phyloP scores from a whole-genome alignment of 1,284 basidiomycete species.

The Pseudozyma hubeiensis region DNA sequence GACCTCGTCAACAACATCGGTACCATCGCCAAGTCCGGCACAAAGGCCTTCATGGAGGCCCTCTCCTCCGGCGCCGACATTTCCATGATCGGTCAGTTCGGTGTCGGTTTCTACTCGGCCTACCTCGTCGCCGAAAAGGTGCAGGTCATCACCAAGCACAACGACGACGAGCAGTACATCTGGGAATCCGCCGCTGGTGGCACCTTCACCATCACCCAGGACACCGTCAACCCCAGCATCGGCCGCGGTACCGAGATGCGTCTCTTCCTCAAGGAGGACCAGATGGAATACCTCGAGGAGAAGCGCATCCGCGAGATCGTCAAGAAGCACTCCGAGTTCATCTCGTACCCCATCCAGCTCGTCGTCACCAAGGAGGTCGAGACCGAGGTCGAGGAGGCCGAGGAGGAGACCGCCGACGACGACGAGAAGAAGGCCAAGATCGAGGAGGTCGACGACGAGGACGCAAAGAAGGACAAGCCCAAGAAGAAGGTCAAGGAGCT shows the following conservation, averaged over 20 bases:
- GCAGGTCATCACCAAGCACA: conserved; percentile 99
- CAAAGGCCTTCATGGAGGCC: conserved; percentile 92
- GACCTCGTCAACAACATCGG: conserved; percentile 92
- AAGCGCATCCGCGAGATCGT: conserved; percentile 99
- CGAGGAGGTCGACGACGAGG: conserved; percentile 83
- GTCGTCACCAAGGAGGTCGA: conserved; percentile 99
- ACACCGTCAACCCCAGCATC: conserved; percentile 87
- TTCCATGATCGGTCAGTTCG: conserved; percentile 79
- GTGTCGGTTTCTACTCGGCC: conserved; percentile 99
- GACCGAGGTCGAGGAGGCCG: conserved; percentile 84
- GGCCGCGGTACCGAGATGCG: conserved; percentile 96
- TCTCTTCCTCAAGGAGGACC: conserved; percentile 97
- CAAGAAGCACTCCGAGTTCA: conserved; percentile 99
- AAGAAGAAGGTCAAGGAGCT: conserved; percentile 88
- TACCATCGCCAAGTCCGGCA: conserved; percentile 98
- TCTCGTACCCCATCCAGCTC: conserved; percentile 99
- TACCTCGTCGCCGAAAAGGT: conserved; percentile 99
- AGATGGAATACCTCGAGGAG: conserved; percentile 98
- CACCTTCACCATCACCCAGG: conserved; percentile 98
- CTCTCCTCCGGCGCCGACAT: conserved; percentile 85
- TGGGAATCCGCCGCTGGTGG: conserved; percentile 99
- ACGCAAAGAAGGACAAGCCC: conserved; percentile 77
- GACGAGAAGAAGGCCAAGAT: conserved; percentile 80
- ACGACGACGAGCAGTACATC: conserved; percentile 99
- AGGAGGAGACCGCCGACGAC: conserved; percentile 73